These are phyloP conservation scores for Galeopsis tetrahit DNA, from an alignment of 257 asterid species.

Conservation along the genomic window DNA sequence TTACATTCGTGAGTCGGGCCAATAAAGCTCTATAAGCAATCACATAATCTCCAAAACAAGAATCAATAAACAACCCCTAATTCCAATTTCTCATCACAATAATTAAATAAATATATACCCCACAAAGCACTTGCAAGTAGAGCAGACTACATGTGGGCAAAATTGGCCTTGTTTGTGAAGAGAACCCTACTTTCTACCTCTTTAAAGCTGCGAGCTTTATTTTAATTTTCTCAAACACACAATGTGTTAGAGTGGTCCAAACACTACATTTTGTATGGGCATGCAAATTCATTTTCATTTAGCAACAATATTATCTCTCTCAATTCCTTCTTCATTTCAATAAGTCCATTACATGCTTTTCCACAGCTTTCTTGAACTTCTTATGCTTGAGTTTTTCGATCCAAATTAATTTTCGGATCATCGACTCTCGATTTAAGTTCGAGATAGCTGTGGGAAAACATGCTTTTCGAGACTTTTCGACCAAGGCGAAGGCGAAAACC, in stretches of 20 bases:
- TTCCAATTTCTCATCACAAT: too few species aligned
- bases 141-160: constrained; percentile 50
- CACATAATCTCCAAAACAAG: too few species aligned
- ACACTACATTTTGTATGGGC: constrained; percentile 32
- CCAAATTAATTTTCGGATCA: background rate
- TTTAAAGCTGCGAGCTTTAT: constrained; percentile 33
- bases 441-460: constrained; percentile 57
- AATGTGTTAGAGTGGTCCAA: constrained; percentile 42
- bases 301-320: background rate
- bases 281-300: constrained; percentile 28
- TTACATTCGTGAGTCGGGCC: too few species aligned
- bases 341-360: constrained; percentile 69
- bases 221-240: background rate
- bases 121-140: constrained; percentile 55
- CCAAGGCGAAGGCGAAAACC: background rate
- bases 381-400: constrained; percentile 24
- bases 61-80: too few species aligned
- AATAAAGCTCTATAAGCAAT: too few species aligned
- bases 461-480: constrained; percentile 30
- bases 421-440: constrained; percentile 36
- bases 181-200: constrained; percentile 50
- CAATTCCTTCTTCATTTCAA: constrained; percentile 7
- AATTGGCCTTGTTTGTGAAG: constrained; percentile 43
- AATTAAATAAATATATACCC: constrained; percentile 36
- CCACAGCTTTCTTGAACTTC: constrained; percentile 97